A percentile compares a stretch with the other conserved stretches of the same genome.
Evolutionary conservation across 1,139 yeast species (phyloP).

Genomic region (Hanseniaspora sp.): DNA sequence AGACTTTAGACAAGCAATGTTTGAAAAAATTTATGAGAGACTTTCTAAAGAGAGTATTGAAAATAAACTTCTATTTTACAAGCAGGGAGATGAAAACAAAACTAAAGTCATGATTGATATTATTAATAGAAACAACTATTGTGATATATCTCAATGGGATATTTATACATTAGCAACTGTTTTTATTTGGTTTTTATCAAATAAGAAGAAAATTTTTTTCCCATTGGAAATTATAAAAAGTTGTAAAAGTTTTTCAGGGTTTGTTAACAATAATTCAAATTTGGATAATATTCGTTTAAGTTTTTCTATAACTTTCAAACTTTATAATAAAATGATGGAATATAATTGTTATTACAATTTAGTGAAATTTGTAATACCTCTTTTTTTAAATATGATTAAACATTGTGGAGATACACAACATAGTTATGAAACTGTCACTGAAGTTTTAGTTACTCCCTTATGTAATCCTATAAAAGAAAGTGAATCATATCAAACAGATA

Average conservation of each 20-base stretch:
- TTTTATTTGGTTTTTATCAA: constrained; percentile 40
- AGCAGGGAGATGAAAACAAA: constrained; percentile 46
- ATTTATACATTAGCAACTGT: constrained; percentile 47
- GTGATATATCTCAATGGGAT: constrained; percentile 56
- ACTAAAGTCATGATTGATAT: constrained; percentile 44
- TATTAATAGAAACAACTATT: constrained; percentile 41
- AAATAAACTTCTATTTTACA: constrained; percentile 43
- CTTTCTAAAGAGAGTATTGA: constrained; percentile 36
- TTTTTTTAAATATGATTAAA: constrained; percentile 33
- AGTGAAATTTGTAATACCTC: constrained; percentile 35
- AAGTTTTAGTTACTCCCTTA: constrained; percentile 40
- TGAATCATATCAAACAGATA: constrained; percentile 37
- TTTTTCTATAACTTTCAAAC: constrained; percentile 32
- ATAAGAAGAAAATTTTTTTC: constrained; percentile 38
- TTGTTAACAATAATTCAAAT: constrained; percentile 10
- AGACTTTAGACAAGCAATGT: constrained; percentile 31
- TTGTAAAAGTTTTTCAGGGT: neutral
- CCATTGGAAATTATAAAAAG: constrained; percentile 33
- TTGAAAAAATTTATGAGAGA: constrained; percentile 40
- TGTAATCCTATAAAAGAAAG: constrained; percentile 42
- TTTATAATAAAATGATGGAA: constrained; percentile 31
- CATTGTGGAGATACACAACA: constrained; percentile 36
- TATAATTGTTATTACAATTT: constrained; percentile 26
- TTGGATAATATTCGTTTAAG: constrained; percentile 41
- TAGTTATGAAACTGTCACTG: constrained; percentile 37